Evolutionary conservation across 306 rosid species (phyloP).

Genomic region (Castanea sativa): DNA sequence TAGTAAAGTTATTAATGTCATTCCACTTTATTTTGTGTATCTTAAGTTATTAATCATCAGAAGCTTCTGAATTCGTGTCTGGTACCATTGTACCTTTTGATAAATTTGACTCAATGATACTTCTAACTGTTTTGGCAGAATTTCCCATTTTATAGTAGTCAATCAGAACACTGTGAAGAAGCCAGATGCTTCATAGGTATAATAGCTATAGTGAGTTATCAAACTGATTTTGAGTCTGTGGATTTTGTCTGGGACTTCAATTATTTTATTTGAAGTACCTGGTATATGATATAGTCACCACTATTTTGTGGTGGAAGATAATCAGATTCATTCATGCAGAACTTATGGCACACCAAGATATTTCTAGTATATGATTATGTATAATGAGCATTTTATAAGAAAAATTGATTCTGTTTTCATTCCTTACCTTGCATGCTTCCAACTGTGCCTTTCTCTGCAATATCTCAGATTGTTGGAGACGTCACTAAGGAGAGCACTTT

Average conservation of each 20-base stretch:
- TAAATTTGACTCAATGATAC: not conserved
- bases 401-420: conserved; percentile 2
- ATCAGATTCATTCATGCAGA: not conserved
- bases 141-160: not conserved
- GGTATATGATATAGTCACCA: not conserved
- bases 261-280: not conserved
- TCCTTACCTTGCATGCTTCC: conserved; percentile 4
- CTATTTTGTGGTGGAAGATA: conserved; percentile 12
- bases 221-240: not conserved
- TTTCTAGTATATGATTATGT: conserved; percentile 13
- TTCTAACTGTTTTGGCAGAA: not conserved
- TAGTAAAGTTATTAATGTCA: not conserved
- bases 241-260: not conserved
- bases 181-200: not conserved
- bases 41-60: not conserved
- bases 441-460: conserved; percentile 15
- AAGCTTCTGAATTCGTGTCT: not conserved
- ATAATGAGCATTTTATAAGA: not conserved
- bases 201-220: not conserved
- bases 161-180: not conserved
- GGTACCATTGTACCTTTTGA: not conserved
- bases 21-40: not conserved
- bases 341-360: not conserved
- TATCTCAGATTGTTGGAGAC: conserved; percentile 76
- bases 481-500: conserved; percentile 76